phyloP scores from a whole-genome alignment of 2,329 filamentous ascomycete species.

The Colletotrichum karsti region DNA sequence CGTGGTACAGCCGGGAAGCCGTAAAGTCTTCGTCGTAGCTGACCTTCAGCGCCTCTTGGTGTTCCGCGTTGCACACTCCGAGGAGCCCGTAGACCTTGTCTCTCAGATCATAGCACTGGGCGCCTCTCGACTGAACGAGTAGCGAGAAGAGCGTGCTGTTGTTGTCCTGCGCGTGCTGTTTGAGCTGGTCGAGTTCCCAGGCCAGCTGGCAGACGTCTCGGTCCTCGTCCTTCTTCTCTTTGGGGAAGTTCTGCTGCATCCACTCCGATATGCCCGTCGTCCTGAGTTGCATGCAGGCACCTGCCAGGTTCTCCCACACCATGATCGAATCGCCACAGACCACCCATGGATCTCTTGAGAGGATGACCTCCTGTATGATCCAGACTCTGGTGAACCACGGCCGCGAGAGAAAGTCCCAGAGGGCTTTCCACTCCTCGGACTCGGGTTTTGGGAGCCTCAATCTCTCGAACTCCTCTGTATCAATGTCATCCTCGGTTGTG shows the following conservation, averaged over 20 bases:
- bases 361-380: slow-evolving; percentile 16
- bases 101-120: neutral
- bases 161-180: neutral
- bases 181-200: neutral
- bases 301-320: neutral
- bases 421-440: neutral
- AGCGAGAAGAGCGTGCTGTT: neutral
- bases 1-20: neutral
- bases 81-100: slow-evolving; percentile 23
- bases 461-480: neutral
- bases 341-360: slow-evolving; percentile 10
- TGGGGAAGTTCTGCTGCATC: neutral
- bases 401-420: slow-evolving; percentile 1
- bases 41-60: neutral
- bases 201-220: neutral
- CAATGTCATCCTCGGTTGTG: neutral
- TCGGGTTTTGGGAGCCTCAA: neutral
- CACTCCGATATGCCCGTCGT: slow-evolving; percentile 1
- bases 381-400: slow-evolving; percentile 16
- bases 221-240: neutral
- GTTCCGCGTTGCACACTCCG: neutral
- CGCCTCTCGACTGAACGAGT: neutral
- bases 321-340: neutral
- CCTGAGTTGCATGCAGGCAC: neutral
- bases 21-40: neutral